Evolutionary conservation across 495 filamentous ascomycete genomes (phyloP).

Genomic region (Podospora pseudopauciseta): DNA sequence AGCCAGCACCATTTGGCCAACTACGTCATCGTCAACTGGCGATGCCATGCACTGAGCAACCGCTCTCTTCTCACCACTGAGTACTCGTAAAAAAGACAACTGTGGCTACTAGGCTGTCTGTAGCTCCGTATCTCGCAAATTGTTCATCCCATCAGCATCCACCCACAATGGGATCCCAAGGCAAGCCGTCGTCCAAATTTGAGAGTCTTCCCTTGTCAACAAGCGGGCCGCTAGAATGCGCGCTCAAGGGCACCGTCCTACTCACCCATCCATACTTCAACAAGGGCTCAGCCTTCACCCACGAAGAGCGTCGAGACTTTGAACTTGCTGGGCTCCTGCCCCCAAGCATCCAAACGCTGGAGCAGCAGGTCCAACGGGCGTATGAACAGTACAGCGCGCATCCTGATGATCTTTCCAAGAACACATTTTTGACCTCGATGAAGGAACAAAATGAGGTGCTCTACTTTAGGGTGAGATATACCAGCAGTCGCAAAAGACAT

Average conservation of each 20-base stretch:
- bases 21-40: slow-evolving; percentile 2
- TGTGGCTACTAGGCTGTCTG: not conserved
- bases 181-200: slow-evolving; percentile 44
- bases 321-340: slow-evolving; percentile 70
- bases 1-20: not conserved
- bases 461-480: slow-evolving; percentile 57
- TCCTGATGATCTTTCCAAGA: slow-evolving; percentile 65
- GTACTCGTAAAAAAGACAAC: not conserved
- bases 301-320: slow-evolving; percentile 65
- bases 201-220: slow-evolving; percentile 60
- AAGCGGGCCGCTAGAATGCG: slow-evolving; percentile 59
- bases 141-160: not conserved
- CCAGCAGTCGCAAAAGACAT: not conserved
- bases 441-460: slow-evolving; percentile 81
- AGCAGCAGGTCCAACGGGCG: slow-evolving; percentile 72
- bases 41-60: not conserved
- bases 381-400: slow-evolving; percentile 72
- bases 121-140: not conserved
- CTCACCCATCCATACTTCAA: slow-evolving; percentile 72
- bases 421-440: slow-evolving; percentile 81
- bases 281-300: slow-evolving; percentile 75
- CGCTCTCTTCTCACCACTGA: not conserved
- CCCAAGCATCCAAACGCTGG: slow-evolving; percentile 68
- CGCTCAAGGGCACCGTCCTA: slow-evolving; percentile 57
- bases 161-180: slow-evolving; percentile 23